phyloP scores from a whole-genome alignment of 148 eudicot genomes.

The Silene conica region DNA sequence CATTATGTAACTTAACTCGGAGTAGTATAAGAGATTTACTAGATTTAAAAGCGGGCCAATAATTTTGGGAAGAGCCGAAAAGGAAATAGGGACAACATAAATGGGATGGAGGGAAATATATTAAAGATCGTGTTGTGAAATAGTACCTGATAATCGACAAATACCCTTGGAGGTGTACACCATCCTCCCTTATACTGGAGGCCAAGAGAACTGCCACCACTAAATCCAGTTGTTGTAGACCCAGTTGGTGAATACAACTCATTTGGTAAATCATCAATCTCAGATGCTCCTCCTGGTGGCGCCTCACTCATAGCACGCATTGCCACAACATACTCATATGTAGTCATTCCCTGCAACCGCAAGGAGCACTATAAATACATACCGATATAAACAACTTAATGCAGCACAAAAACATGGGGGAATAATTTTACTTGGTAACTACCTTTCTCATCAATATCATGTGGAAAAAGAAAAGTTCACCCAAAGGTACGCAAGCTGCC shows the following conservation, averaged over 20 bases:
- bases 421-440: slow-evolving; percentile 11
- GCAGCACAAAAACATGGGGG: not conserved
- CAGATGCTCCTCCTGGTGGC: slow-evolving; percentile 56
- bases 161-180: slow-evolving; percentile 99
- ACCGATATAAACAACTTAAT: not conserved
- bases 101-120: not conserved
- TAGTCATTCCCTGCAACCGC: slow-evolving; percentile 76
- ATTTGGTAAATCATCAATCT: slow-evolving; percentile 64
- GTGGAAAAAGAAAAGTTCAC: slow-evolving; percentile 98
- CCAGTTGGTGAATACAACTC: slow-evolving; percentile 77
- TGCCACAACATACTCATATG: slow-evolving; percentile 95
- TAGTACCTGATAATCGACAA: slow-evolving; percentile 90
- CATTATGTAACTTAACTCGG: not conserved
- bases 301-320: slow-evolving; percentile 96
- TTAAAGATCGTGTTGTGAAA: slow-evolving; percentile 1
- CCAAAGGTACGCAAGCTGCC: slow-evolving; percentile 89
- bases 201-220: slow-evolving; percentile 95
- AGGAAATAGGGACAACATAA: not conserved
- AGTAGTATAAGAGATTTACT: not conserved
- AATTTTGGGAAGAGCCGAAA: too few species aligned
- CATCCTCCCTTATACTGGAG: slow-evolving; percentile 92
- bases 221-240: slow-evolving; percentile 87
- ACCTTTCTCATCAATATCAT: slow-evolving; percentile 94
- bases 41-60: too few species aligned
- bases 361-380: not conserved